Evolutionary conservation across 2,329 filamentous ascomycete species (phyloP).

Genomic region (Colletotrichum sp.): DNA sequence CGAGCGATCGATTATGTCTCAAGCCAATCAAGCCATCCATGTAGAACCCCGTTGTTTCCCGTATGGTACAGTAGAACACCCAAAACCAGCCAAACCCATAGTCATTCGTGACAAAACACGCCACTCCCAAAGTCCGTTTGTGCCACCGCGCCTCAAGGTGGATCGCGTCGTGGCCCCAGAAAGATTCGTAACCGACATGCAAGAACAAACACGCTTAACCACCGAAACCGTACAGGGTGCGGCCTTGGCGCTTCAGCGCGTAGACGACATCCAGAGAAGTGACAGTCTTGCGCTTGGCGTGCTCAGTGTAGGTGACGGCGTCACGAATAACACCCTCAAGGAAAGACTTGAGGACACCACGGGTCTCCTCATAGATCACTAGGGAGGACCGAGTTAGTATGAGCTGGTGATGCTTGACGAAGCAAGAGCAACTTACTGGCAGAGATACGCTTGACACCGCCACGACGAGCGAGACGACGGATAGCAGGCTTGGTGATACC

Average conservation of each 20-base stretch:
- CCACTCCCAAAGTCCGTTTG: slow-evolving; percentile 29
- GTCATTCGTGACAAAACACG: slow-evolving; percentile 44
- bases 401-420: neutral
- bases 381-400: slow-evolving; percentile 19
- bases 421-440: slow-evolving; percentile 67
- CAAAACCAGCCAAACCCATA: slow-evolving; percentile 47
- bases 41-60: slow-evolving; percentile 41
- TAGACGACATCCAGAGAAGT: slow-evolving; percentile 73
- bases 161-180: slow-evolving; percentile 25
- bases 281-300: slow-evolving; percentile 83
- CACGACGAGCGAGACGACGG: slow-evolving; percentile 97
- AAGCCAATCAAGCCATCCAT: slow-evolving; percentile 27
- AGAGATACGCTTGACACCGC: slow-evolving; percentile 99
- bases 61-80: slow-evolving; percentile 49
- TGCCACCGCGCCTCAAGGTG: slow-evolving; percentile 8
- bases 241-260: slow-evolving; percentile 71
- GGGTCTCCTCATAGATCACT: slow-evolving; percentile 83
- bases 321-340: slow-evolving; percentile 79
- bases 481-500: slow-evolving; percentile 99
- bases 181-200: slow-evolving; percentile 41
- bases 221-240: slow-evolving; percentile 89
- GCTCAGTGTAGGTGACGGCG: slow-evolving; percentile 79
- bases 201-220: slow-evolving; percentile 61
- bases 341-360: slow-evolving; percentile 80
- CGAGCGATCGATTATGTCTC: slow-evolving; percentile 21